phyloP scores from a whole-genome alignment of 169 alveolate species.

The Plasmodium berghei region DNA sequence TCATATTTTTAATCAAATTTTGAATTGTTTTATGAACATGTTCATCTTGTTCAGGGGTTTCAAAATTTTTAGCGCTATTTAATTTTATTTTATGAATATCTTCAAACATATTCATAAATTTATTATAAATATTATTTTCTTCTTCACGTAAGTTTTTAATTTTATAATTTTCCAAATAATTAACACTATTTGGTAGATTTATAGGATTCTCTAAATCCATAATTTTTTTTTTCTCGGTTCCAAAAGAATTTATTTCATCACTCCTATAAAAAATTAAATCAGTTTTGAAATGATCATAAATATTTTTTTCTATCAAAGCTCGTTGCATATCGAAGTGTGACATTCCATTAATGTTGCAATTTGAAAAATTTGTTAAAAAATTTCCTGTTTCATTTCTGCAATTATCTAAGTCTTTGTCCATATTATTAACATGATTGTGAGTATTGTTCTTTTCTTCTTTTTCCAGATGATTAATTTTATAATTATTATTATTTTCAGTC shows the following conservation, averaged over 20 bases:
- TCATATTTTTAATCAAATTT: constrained; percentile 64
- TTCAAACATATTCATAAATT: constrained; percentile 49
- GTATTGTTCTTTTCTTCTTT: not conserved
- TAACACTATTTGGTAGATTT: constrained; percentile 45
- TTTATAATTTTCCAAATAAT: constrained; percentile 61
- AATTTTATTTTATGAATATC: constrained; percentile 49
- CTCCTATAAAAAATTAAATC: constrained; percentile 57
- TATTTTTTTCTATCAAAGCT: constrained; percentile 53
- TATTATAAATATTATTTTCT: constrained; percentile 33
- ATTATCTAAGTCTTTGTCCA: not conserved
- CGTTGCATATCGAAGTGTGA: constrained; percentile 26
- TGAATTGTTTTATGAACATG: constrained; percentile 48
- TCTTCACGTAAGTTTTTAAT: constrained; percentile 41
- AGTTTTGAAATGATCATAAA: constrained; percentile 58
- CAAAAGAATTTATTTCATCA: constrained; percentile 16
- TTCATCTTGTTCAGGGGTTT: constrained; percentile 66
- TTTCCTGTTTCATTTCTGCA: not conserved
- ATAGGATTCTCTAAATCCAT: constrained; percentile 9
- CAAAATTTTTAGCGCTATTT: constrained; percentile 50
- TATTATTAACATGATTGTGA: not conserved
- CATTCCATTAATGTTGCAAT: too few species aligned
- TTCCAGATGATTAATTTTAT: not conserved
- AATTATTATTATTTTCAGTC: not conserved
- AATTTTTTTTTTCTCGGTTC: not conserved
- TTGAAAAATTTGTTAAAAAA: not conserved